Conservation (phyloP, 768 basidiomycete genomes). For the Myochromella boudieri region DNA sequence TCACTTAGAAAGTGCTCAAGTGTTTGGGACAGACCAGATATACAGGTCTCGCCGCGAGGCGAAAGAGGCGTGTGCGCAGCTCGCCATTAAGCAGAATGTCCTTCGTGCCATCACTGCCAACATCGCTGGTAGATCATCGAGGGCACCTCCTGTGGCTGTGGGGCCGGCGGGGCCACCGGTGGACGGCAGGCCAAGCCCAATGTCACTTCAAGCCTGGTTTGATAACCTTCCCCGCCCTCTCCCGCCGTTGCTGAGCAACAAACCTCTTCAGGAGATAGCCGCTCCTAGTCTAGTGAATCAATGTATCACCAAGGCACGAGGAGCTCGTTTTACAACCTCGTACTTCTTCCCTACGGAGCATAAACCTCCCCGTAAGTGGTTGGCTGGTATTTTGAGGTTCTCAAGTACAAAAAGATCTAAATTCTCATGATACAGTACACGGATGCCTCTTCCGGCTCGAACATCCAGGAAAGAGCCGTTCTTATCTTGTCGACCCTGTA, state of each 20-base stretch:
- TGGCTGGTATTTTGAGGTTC: too few relatives aligned
- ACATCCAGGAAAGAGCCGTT: conserved; percentile 48
- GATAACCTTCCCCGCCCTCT: conserved; percentile 68
- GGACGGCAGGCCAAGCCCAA: conserved; percentile 16
- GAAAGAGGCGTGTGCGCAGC: neutral
- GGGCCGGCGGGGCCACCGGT: neutral
- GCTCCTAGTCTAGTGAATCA: conserved; percentile 54
- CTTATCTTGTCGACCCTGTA: conserved; percentile 62
- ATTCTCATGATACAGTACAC: conserved; percentile 1
- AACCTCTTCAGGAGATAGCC: conserved; percentile 50
- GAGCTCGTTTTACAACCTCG: conserved; percentile 40
- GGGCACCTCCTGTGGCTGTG: neutral
- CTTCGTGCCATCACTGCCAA: neutral
- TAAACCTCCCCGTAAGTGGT: conserved; percentile 43
- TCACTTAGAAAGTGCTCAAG: neutral
- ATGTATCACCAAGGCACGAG: conserved; percentile 50
- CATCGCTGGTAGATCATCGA: neutral
- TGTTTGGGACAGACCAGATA: conserved; percentile 4
- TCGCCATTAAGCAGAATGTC: neutral
- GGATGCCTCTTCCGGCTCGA: conserved; percentile 64
- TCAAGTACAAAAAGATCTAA: conserved; percentile 22
- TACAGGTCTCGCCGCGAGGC: neutral
- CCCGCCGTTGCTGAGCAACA: conserved; percentile 49
- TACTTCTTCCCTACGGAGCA: conserved; percentile 43
- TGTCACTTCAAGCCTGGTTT: conserved; percentile 57